Base-by-base conservation (phyloP, 2,329 filamentous ascomycete species). In the Xylaria multiplex region DNA sequence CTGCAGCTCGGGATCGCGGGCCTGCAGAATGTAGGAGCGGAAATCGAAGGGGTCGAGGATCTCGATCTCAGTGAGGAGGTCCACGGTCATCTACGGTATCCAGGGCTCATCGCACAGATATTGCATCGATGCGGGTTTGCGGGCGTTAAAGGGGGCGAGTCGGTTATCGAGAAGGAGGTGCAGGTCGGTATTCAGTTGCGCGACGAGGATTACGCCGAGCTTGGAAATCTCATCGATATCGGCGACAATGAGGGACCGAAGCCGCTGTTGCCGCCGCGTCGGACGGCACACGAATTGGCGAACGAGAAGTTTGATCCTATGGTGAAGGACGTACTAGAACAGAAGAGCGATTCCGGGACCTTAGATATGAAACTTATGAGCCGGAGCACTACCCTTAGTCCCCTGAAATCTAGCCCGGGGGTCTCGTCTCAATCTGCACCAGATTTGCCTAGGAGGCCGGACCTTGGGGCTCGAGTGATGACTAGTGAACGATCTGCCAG, bases 1-100 rank as follows among this genome's bases (percentile, higher is more conserved):
- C 86, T 97, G 32, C 91, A 96, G 69, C 85, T 92, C 46, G 94
- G 94, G 3, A 88, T 97, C 48, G 93, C 93, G 0, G 95, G 94
- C 0, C 81, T 98, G 1, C 91, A 97, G 76, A 84, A 88, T 37
- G 87, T 96, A 27, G 73, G 64, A 16, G 79, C 88, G 64, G 86
- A 84, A 8, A 87, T 94, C 16, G 84, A 86, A 5, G 90, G 90
- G 2, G 84, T 96, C 75, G 77, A 84, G 67, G 87, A 87, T 67
- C 72, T 87, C 16, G 77, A 88, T 63, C 77, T 88, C 27, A 86
- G 83, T 67, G 80, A 81, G 5, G 79, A 82, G n/a, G 84, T 88
- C 9, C 74, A 76, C 58, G 84, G 84, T 4, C 85, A 88, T 69
- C 74, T 86, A 52, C 81, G 85, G 30, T 88, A 85, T 69, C 84